Conservation (phyloP, 441 rosid genomes). For the Jatropha podagrica region DNA sequence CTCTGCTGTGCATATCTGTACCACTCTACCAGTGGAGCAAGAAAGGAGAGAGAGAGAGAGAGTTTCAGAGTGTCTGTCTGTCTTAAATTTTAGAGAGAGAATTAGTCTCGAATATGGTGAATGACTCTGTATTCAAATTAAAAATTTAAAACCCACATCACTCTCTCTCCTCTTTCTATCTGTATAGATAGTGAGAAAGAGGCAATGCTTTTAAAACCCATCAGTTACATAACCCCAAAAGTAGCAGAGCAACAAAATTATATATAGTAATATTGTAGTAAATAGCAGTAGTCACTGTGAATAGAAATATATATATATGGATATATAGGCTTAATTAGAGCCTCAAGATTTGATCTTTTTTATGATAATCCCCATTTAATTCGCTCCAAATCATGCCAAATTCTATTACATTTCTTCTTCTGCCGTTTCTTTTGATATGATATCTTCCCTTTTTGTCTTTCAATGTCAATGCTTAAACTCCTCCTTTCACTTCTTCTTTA, state of each 20-base stretch:
- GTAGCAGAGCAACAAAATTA: no score
- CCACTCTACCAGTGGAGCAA: conserved; percentile 16
- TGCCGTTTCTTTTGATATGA: conserved; percentile 26
- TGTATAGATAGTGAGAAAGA: not conserved
- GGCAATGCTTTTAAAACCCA: not conserved
- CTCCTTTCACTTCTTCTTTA: not conserved
- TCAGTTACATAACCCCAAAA: not conserved
- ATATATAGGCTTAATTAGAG: conserved; percentile 22
- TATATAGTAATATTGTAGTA: no score
- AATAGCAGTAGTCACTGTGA: not conserved
- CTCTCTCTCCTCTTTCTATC: conserved; percentile 1
- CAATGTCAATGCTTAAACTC: conserved; percentile 3
- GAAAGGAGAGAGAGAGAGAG: not conserved
- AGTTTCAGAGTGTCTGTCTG: not conserved
- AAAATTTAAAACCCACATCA: not conserved
- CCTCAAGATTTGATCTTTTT: conserved; percentile 22
- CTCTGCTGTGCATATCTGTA: conserved; percentile 25
- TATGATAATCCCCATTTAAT: conserved; percentile 32
- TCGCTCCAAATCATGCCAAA: conserved; percentile 44
- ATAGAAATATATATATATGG: not conserved
- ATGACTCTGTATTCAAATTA: conserved; percentile 12
- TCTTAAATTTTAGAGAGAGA: conserved; percentile 14
- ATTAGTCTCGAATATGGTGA: conserved; percentile 15
- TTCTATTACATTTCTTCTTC: conserved; percentile 27
- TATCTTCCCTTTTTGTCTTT: conserved; percentile 13